Evolutionary conservation across 2,329 filamentous ascomycete genomes (phyloP), one percentile per base, ranked within the genome.

Genomic region (Plenodomus lindquistii): DNA sequence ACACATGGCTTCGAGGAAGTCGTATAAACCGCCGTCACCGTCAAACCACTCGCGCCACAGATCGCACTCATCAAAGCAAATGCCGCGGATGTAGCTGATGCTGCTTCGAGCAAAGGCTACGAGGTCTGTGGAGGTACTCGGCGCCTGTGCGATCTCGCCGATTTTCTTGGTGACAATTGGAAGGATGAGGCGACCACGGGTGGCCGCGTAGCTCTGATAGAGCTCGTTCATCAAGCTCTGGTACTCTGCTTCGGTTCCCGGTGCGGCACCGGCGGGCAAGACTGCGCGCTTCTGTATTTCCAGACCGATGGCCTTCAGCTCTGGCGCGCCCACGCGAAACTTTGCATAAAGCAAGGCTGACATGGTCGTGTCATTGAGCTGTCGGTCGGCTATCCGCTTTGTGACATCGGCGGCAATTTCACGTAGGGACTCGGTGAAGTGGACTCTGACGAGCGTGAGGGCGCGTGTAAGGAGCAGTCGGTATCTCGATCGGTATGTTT

Each of bases 401-500:
- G 80, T 79, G 39, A 85, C 85, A 58, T 81, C 85, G 38, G 81
- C 79, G 42, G 81, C 82, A 38, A 83, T 84, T 53, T 85, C 85
- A 54, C 80, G 81, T 19, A 85, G 75, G n/a, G 78, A 79, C 55
- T 80, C 81, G 50, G 83, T 85, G 62, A 87, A 86, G 63, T 86
- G 81, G 36, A 85, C 84, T 19, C 85, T 81, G 40, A 87, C 85
- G 20, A 88, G 76, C 0, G 85, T 87, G 38, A 88, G 74, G 16
- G 82, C 85, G 52, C 85, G 77, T 1, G 85, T 88, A 36, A 97
- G 81, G 11, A 97, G 80, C 0, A 94, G 81, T 51, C 89, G 85
- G 70, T 97, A 97, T 50, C 91, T 85, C 6, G 93, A 91, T 37
- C 92, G 83, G 70, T 97, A 97, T 2, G 88, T 85, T 54, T 91